These are phyloP conservation scores for Claviceps capensis DNA, from an alignment of 2,329 filamentous ascomycete species.

Conservation along the genomic window DNA sequence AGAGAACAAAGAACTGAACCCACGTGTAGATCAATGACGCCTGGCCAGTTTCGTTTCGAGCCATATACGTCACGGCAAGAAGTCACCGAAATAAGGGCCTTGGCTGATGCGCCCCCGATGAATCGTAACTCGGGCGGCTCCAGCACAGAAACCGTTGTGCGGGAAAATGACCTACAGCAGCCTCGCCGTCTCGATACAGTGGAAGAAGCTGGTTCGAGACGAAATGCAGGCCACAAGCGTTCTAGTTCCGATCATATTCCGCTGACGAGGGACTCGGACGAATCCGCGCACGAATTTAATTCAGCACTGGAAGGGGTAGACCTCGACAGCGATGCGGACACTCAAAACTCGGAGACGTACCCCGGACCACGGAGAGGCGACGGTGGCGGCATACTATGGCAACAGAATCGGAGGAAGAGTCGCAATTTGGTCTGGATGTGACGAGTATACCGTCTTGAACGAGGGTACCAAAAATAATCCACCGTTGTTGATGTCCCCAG, in stretches of 20 bases:
- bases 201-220: conserved; percentile 8
- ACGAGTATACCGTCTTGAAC: conserved; percentile 3
- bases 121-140: conserved; percentile 6
- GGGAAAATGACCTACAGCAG: not conserved
- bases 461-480: not conserved
- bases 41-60: conserved; percentile 13
- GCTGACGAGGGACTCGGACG: conserved; percentile 27
- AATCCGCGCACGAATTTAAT: conserved; percentile 30
- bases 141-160: not conserved
- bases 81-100: conserved; percentile 9
- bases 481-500: too few species aligned
- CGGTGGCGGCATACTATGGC: conserved; percentile 34
- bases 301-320: conserved; percentile 26
- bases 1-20: conserved; percentile 7
- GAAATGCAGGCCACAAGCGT: conserved; percentile 12
- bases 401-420: conserved; percentile 36
- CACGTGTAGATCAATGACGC: conserved; percentile 16
- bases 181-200: not conserved
- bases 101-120: conserved; percentile 3
- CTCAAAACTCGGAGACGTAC: conserved; percentile 10
- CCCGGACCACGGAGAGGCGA: conserved; percentile 14
- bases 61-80: conserved; percentile 17
- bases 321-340: conserved; percentile 12
- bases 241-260: conserved; percentile 23
- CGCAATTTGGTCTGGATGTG: conserved; percentile 35